These are phyloP conservation scores for Cyberlindnera xishuangbannaensis DNA, from an alignment of 805 yeast genomes.

Conservation along the genomic window DNA sequence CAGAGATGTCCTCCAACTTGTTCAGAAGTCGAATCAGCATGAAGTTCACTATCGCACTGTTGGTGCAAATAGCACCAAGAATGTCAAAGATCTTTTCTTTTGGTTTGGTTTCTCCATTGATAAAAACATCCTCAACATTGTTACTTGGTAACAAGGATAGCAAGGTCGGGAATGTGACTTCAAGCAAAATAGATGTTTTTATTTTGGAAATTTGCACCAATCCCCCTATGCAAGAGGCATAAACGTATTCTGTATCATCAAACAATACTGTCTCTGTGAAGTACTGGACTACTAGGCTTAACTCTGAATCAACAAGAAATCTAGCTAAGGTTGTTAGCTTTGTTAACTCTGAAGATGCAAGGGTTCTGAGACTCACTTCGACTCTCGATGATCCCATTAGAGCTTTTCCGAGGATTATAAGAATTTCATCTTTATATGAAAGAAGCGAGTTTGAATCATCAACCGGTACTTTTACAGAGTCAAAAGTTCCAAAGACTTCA, in stretches of 20 bases:
- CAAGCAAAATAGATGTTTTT: conserved; percentile 37
- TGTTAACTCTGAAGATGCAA: conserved; percentile 60
- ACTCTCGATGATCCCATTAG: conserved; percentile 59
- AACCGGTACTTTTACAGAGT: conserved; percentile 4
- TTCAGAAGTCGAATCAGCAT: conserved; percentile 33
- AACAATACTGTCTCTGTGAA: conserved; percentile 55
- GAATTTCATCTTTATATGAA: conserved; percentile 52
- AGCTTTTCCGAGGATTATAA: conserved; percentile 63
- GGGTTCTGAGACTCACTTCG: conserved; percentile 64
- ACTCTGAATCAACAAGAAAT: conserved; percentile 49
- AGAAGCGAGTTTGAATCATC: conserved; percentile 9
- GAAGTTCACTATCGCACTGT: conserved; percentile 31
- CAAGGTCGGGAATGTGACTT: conserved; percentile 46
- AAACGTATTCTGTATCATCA: conserved; percentile 46
- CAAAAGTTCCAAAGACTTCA: conserved; percentile 35
- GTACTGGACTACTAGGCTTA: conserved; percentile 56
- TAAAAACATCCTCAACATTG: conserved; percentile 24
- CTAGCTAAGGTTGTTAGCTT: conserved; percentile 45
- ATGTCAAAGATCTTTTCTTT: conserved; percentile 24
- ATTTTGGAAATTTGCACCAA: conserved; percentile 41
- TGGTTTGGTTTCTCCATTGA: conserved; percentile 23
- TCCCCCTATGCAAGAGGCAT: conserved; percentile 48
- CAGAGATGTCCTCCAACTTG: conserved; percentile 23
- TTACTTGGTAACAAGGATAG: conserved; percentile 46
- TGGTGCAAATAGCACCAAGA: conserved; percentile 25